Evolutionary conservation across 371 early-diverging fungal species (phyloP).

Genomic region (Syncephalastrum monosporum): DNA sequence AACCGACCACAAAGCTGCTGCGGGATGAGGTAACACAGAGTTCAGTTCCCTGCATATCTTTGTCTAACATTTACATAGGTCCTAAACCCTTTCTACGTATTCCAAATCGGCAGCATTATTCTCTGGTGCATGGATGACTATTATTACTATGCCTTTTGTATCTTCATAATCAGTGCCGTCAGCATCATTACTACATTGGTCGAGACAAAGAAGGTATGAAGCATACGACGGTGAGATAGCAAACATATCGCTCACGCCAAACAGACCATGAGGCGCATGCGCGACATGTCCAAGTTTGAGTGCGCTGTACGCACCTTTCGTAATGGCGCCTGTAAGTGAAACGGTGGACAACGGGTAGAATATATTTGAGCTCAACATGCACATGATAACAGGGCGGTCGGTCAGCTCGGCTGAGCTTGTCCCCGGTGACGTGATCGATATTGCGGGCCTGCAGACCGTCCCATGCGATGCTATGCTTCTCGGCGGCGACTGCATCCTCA

Average conservation of each 20-base stretch:
- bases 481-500: constrained; percentile 96
- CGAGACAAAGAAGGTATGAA: constrained; percentile 76
- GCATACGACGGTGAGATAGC: not conserved
- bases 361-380: not conserved
- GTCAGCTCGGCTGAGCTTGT: constrained; percentile 87
- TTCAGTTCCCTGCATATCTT: constrained; percentile 5
- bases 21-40: constrained; percentile 69
- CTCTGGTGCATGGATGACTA: constrained; percentile 95
- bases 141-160: constrained; percentile 93
- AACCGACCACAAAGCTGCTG: constrained; percentile 71
- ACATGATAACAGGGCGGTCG: constrained; percentile 41
- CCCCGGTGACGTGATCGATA: constrained; percentile 93
- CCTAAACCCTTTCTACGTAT: constrained; percentile 91
- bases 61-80: constrained; percentile 20
- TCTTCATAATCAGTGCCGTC: constrained; percentile 78
- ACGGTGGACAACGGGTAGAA: too few species aligned
- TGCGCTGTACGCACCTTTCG: constrained; percentile 80
- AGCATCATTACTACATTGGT: constrained; percentile 79
- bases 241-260: not conserved
- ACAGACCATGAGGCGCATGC: constrained; percentile 74
- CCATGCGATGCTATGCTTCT: constrained; percentile 96
- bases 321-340: constrained; percentile 59
- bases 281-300: constrained; percentile 84
- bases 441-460: constrained; percentile 67
- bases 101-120: constrained; percentile 87